Conservation (phyloP, 2,329 filamentous ascomycete genomes). For the Pezicula neosporulosa region DNA sequence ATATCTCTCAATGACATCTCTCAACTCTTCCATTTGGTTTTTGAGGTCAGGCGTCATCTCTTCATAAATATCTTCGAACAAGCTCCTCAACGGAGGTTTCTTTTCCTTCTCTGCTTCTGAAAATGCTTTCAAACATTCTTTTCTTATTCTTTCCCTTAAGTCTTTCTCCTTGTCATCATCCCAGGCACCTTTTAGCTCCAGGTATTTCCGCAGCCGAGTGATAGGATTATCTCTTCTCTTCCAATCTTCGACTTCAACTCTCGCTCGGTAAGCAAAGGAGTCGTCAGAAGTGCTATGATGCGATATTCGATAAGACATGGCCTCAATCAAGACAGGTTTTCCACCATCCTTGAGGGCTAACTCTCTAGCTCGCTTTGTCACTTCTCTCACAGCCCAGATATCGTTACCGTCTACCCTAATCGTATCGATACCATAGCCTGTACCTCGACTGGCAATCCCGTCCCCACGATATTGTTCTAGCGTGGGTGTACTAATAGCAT, state of each 20-base stretch:
- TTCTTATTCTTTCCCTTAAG: slow-evolving; percentile 60
- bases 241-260: slow-evolving; percentile 93
- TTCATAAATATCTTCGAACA: slow-evolving; percentile 91
- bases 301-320: slow-evolving; percentile 96
- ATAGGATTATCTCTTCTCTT: slow-evolving; percentile 87
- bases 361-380: slow-evolving; percentile 74
- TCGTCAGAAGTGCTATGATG: slow-evolving; percentile 98
- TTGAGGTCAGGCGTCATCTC: slow-evolving; percentile 75
- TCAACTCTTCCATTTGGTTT: slow-evolving; percentile 74
- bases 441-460: slow-evolving; percentile 80
- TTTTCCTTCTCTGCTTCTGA: slow-evolving; percentile 77
- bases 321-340: slow-evolving; percentile 80
- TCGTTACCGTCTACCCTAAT: slow-evolving; percentile 94
- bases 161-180: slow-evolving; percentile 78
- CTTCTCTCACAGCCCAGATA: slow-evolving; percentile 83
- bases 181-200: slow-evolving; percentile 82
- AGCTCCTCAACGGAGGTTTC: slow-evolving; percentile 66
- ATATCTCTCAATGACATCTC: slow-evolving; percentile 76
- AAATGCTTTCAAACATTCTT: slow-evolving; percentile 81
- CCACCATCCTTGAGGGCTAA: slow-evolving; percentile 39
- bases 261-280: slow-evolving; percentile 91
- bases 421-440: slow-evolving; percentile 92
- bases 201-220: slow-evolving; percentile 81
- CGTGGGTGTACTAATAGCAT: slow-evolving; percentile 85
- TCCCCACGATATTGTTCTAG: slow-evolving; percentile 89